Conservation (phyloP, 768 basidiomycete genomes). For the Russula olivacea region DNA sequence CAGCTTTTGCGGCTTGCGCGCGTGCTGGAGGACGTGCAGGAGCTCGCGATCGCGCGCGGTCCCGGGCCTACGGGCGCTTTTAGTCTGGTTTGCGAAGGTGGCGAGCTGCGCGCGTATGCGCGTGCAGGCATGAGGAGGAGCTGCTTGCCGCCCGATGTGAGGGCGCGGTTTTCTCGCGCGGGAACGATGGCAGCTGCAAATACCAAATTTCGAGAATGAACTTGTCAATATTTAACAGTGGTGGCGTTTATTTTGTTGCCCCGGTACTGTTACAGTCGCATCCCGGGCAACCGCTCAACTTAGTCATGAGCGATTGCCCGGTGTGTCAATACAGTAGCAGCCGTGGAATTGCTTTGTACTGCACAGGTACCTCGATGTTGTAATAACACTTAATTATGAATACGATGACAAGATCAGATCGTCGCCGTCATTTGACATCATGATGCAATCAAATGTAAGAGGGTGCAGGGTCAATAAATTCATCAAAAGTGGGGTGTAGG, state of each 20-base stretch:
- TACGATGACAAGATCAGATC: not conserved
- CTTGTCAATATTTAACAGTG: not conserved
- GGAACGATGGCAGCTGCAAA: not conserved
- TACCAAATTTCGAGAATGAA: not conserved
- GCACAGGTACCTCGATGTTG: not conserved
- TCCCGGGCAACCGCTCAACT: too few relatives aligned
- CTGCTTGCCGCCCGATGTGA: constrained; percentile 9
- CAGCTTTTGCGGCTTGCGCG: constrained; percentile 17
- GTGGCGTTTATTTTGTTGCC: not conserved
- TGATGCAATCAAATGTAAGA: not conserved
- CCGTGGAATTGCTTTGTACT: too few relatives aligned
- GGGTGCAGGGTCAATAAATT: too few relatives aligned
- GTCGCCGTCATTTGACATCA: not conserved
- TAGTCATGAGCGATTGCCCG: too few relatives aligned
- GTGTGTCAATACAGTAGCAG: too few relatives aligned
- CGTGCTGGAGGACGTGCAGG: constrained; percentile 17
- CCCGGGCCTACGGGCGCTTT: constrained; percentile 9
- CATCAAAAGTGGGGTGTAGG: too few relatives aligned
- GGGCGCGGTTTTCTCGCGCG: constrained; percentile 1
- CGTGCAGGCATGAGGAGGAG: constrained; percentile 5
- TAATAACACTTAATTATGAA: not conserved
- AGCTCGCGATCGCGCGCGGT: constrained; percentile 14
- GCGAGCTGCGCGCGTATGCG: constrained; percentile 6
- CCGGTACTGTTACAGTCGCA: too few relatives aligned
- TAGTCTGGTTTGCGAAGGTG: constrained; percentile 9